A percentile compares a stretch with the other conserved stretches of the same genome.
These are phyloP conservation scores for Thelonectria discophora DNA, from an alignment of 2,329 filamentous ascomycete species.

Conservation along the genomic window DNA sequence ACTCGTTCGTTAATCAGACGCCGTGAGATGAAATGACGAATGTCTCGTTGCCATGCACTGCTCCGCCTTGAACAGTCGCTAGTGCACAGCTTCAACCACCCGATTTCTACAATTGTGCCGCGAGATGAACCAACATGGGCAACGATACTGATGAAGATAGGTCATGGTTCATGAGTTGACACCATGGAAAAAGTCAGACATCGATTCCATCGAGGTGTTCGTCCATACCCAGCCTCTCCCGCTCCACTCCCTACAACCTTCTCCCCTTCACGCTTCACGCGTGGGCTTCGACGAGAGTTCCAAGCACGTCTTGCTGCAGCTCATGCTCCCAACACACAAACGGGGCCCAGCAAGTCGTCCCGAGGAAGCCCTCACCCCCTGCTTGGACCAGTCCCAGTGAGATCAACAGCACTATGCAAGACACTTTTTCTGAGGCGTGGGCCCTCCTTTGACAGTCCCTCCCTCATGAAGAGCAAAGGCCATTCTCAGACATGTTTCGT, in stretches of 20 bases:
- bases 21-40: no score
- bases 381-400: neutral
- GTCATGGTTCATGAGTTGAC: neutral
- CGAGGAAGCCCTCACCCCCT: slow-evolving; percentile 1
- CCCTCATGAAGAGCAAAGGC: neutral
- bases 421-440: slow-evolving; percentile 26
- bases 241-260: neutral
- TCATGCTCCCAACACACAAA: slow-evolving; percentile 15
- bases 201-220: no score
- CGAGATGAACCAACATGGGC: neutral
- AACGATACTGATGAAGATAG: neutral
- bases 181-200: no score
- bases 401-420: slow-evolving; percentile 29
- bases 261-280: slow-evolving; percentile 14
- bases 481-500: slow-evolving; percentile 9
- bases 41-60: no score
- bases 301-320: slow-evolving; percentile 6
- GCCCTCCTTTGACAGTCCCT: slow-evolving; percentile 18
- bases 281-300: slow-evolving; percentile 10
- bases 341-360: slow-evolving; percentile 2
- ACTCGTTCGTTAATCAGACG: neutral
- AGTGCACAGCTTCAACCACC: slow-evolving; percentile 17
- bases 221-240: neutral
- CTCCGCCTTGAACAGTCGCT: slow-evolving; percentile 9
- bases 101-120: slow-evolving; percentile 7